phyloP scores from a whole-genome alignment of 2,329 filamentous ascomycete genomes.

The Fusarium udum region DNA sequence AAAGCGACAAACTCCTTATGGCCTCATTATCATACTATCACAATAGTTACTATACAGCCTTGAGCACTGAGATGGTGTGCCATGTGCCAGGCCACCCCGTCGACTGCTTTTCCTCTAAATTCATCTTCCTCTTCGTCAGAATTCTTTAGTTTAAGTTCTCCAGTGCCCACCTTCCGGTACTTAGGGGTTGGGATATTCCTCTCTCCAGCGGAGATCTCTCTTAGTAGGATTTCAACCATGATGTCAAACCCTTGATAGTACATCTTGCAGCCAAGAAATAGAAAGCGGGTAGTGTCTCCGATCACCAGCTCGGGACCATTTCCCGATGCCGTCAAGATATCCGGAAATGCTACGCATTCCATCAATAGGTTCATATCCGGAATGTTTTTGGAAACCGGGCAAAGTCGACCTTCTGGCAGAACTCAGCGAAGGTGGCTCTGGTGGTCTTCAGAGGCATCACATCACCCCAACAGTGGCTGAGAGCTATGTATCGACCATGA shows the following conservation, averaged over 20 bases:
- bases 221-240: background rate
- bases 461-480: no score
- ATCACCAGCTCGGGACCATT: background rate
- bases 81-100: background rate
- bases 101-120: background rate
- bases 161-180: background rate
- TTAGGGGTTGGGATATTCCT: background rate
- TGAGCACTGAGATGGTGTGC: background rate
- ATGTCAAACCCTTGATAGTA: background rate
- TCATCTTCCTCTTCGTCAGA: background rate
- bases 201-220: background rate
- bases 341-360: background rate
- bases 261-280: background rate
- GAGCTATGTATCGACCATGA: no score
- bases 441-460: no score
- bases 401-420: no score
- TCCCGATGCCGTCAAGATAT: background rate
- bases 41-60: no score
- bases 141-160: background rate
- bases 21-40: no score
- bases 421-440: no score
- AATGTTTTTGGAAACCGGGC: no score
- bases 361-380: background rate
- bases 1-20: no score
- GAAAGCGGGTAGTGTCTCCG: background rate